Base-by-base conservation (phyloP, 257 asterid genomes). In the Rehmannia glutinosa region DNA sequence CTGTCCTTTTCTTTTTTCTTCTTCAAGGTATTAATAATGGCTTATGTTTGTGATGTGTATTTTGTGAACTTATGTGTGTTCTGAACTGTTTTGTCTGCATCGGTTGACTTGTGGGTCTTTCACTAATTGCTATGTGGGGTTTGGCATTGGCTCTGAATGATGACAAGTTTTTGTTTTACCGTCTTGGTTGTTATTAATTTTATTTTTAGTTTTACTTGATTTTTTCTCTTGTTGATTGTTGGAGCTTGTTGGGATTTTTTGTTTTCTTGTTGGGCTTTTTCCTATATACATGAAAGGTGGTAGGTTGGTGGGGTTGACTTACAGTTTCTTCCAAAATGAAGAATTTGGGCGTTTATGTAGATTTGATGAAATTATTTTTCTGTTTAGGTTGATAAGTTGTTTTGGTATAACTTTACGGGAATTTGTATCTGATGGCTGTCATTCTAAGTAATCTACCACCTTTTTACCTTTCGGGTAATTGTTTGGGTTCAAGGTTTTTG, bases 291-390 rank as follows among this genome's bases (percentile, higher is more conserved):
- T 69, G 80, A 82, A 92, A 89, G 97, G 95, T 89, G 98, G 94
- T 89, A 83, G 96, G 90, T 81, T 81, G 88, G 86, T 82, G 83
- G 92, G 86, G 92, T 92, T 92, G 97, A 89, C 98, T 92, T 86
- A 27, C 50, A 59, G 42, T 62, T 65, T 66, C 42, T 60, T 74
- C 42, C 67, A 39, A 68, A 71, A 72, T 52, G 52, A 61, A 11
- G 63, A 80, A 68, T 69, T 73, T 78, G 77, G 85, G 76, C 65
- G 60, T 72, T 77, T 63, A 27, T 78, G 72, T 54, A 50, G 75
- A 73, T 66, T 81, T 69, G 74, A 43, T 72, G 50, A 66, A 73
- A 54, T 74, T 42, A 57, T 32, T 9, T 65, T 66, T 39, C 51
- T 57, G 51, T 71, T 59, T 32, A 39, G 43, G 67, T 47, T 78